Evolutionary conservation across 768 basidiomycete species (phyloP).

Genomic region (Dioszegia crocea): DNA sequence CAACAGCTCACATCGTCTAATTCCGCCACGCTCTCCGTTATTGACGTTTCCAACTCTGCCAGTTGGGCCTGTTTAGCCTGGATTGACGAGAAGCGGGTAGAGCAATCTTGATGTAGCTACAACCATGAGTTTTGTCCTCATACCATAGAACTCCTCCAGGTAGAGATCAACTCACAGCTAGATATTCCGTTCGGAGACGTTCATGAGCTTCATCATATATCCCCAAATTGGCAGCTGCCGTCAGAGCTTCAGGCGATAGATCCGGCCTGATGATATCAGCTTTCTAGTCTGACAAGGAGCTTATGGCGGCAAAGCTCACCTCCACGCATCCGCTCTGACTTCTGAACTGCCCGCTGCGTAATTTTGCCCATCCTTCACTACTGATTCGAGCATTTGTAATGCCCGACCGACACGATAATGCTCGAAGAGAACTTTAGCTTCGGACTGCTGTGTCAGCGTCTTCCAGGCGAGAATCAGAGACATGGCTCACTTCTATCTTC

Average conservation of each 20-base stretch:
- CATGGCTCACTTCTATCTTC: conserved; percentile 35
- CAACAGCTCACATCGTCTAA: conserved; percentile 36
- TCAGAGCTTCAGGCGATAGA: conserved; percentile 36
- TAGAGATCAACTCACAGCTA: conserved; percentile 20
- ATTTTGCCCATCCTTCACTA: conserved; percentile 34
- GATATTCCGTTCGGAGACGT: conserved; percentile 37
- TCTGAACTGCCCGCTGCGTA: conserved; percentile 11
- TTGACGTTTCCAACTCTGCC: conserved; percentile 23
- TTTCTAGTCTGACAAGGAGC: neutral
- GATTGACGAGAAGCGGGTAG: conserved; percentile 24
- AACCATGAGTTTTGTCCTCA: neutral
- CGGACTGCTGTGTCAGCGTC: conserved; percentile 14
- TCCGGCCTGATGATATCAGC: conserved; percentile 29
- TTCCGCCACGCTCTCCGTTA: conserved; percentile 33
- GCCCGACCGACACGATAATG: conserved; percentile 36
- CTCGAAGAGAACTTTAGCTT: conserved; percentile 24
- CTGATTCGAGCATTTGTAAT: conserved; percentile 31
- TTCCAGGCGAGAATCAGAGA: neutral
- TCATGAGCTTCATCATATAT: conserved; percentile 42
- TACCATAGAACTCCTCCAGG: neutral
- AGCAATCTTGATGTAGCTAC: conserved; percentile 32
- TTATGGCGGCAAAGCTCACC: conserved; percentile 24
- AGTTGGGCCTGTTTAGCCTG: conserved; percentile 26
- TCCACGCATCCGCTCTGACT: conserved; percentile 39
- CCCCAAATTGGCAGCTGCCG: conserved; percentile 41